Evolutionary conservation across 805 yeast species (phyloP).

Genomic region (Hyphopichia homilentoma): DNA sequence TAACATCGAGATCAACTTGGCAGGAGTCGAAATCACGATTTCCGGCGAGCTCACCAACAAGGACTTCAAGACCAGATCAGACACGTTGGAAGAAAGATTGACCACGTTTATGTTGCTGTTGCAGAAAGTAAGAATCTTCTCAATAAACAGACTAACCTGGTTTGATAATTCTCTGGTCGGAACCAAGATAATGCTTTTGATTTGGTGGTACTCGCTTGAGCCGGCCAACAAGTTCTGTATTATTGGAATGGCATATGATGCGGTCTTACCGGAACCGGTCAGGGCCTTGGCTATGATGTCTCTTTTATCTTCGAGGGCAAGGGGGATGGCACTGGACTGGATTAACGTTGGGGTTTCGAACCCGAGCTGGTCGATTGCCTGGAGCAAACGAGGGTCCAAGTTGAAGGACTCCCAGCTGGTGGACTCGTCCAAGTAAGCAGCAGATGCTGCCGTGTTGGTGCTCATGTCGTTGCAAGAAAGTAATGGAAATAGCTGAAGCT

Average conservation of each 20-base stretch:
- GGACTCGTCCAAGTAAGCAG: constrained; percentile 68
- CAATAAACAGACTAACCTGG: constrained; percentile 74
- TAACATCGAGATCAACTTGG: constrained; percentile 58
- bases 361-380: constrained; percentile 78
- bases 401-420: constrained; percentile 71
- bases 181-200: constrained; percentile 70
- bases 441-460: constrained; percentile 46
- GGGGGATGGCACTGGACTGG: constrained; percentile 87
- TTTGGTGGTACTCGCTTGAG: constrained; percentile 17
- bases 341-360: constrained; percentile 85
- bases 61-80: constrained; percentile 69
- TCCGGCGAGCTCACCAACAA: constrained; percentile 74
- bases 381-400: constrained; percentile 77
- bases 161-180: constrained; percentile 91
- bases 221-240: constrained; percentile 66
- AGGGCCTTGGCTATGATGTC: constrained; percentile 92
- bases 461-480: constrained; percentile 1
- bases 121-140: constrained; percentile 66
- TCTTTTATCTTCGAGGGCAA: constrained; percentile 85
- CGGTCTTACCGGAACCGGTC: constrained; percentile 95
- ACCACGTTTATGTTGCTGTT: constrained; percentile 59
- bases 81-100: constrained; percentile 63
- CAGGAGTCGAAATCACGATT: constrained; percentile 82
- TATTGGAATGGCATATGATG: constrained; percentile 85
- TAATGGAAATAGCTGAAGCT: neutral